phyloP scores from a whole-genome alignment of 1,284 basidiomycete species.

The Cutaneotrichosporon cyanovorans region DNA sequence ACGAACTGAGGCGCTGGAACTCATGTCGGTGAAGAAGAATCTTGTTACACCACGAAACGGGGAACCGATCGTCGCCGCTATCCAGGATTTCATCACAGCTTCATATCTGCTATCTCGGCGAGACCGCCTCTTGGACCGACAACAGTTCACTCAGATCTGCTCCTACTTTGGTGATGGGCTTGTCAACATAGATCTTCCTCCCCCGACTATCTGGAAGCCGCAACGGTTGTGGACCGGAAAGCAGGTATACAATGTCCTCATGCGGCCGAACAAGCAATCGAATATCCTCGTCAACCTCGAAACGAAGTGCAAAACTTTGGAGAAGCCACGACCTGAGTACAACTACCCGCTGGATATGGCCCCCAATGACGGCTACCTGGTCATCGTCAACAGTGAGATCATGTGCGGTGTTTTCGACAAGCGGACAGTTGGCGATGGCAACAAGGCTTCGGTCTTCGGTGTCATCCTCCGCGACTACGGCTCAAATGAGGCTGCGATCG shows the following conservation, averaged over 20 bases:
- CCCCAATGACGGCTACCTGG: conserved; percentile 96
- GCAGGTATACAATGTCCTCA: conserved; percentile 92
- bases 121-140: conserved; percentile 88
- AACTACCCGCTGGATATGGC: conserved; percentile 67
- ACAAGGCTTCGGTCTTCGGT: conserved; percentile 98
- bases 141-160: conserved; percentile 93
- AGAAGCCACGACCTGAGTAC: conserved; percentile 59
- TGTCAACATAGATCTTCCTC: conserved; percentile 89
- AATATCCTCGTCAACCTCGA: conserved; percentile 91
- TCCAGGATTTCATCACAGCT: conserved; percentile 97
- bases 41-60: conserved; percentile 95
- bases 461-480: conserved; percentile 97
- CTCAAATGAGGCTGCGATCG: conserved; percentile 82
- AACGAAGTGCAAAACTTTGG: conserved; percentile 88
- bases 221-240: conserved; percentile 95
- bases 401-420: conserved; percentile 99
- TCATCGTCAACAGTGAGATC: conserved; percentile 95
- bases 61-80: conserved; percentile 96
- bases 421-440: conserved; percentile 93
- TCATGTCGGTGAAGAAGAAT: conserved; percentile 98
- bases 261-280: conserved; percentile 82
- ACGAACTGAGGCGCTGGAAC: conserved; percentile 89
- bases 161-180: conserved; percentile 89
- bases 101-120: conserved; percentile 89
- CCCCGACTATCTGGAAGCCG: conserved; percentile 91